Base-by-base conservation (phyloP, 2,329 filamentous ascomycete species). In the Shiraia bambusicola region DNA sequence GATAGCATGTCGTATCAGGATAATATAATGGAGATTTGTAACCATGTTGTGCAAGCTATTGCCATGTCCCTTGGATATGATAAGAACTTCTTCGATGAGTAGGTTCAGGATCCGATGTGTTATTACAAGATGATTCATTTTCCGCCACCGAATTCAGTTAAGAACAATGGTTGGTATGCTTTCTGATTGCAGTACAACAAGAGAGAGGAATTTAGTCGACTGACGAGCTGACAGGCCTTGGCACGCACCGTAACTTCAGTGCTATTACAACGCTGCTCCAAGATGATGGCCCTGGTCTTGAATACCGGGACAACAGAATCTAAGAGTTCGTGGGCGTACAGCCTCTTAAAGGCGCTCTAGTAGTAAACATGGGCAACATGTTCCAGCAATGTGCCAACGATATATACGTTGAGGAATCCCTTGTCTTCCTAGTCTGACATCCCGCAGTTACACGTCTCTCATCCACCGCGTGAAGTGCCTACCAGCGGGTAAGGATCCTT, bases 311-410 rank as follows among this genome's bases (percentile, higher is more conserved):
- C 68, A 34, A 49, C 29, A 76, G 82, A 44, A 65, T 69, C 22
- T 87, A 87, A 13, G 67, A 79, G 44, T 93, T 87, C 87, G 82
- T 92, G 58, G 86, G 90, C 68, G 87, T 83, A 59, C 80, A 84
- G 49, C 88, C 87, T 0, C 73, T 87, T 17, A 72, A 76, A 14
- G 84, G 84, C 2, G 90, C 87, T 34, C 76, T 92, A 6, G 88
- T 92, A 3, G 87, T 92, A 1, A 87, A 87, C 12, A 87, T 92
- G 54, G 88, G 87, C 0, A 59, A 72, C 39, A 45, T 69, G 4
- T 66, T 70, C 44, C 61, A 63, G 62, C 54, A 59, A 19, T 67
- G 65, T 67, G 51, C 61, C 4, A 70, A 70, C 35, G 66, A 69
- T 42, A 56, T 50, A 26, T 71, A 68, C 45, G 65, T 61, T 17